Base-by-base conservation (phyloP, 2,329 filamentous ascomycete genomes). In the Pyrenochaeta sp. region DNA sequence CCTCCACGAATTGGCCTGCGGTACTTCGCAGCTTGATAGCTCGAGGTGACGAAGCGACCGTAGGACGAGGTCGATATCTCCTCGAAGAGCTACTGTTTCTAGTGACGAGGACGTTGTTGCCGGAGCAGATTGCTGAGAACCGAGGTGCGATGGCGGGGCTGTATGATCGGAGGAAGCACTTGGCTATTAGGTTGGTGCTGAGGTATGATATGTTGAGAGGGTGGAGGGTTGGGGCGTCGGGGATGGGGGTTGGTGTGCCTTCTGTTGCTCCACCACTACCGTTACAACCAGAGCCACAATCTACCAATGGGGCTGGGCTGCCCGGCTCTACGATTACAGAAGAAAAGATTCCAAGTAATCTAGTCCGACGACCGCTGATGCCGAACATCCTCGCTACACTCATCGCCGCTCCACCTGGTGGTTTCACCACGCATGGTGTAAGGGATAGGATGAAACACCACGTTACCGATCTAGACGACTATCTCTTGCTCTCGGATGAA, bases 391-490 rank as follows among this genome's bases (percentile, higher is more conserved):
- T 66, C 28, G 30, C 72, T 0, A 74, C 71, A 10, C 42, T 75
- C 5, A 66, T 74, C 22, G 62, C 61, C 1, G 65, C 64, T 15
- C 68, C 69, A 2, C 0, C 12, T 0, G 56, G 56, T 0, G 68
- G 66, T 0, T 73, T 53, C 24, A 47, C 37, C 4, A 69, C 66
- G 8, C 53, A 62, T 19, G 65, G 55, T 3, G 58, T 71, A 8
- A 37, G 56, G 10, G 69, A 72, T 27, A 56, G 66, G 22, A 73
- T 75, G 72, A 66, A 63, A 40, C 72, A 75, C 30, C 70, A 73
- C 39, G 52, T 71, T n/a, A 73, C 71, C 1, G 64, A 52, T 0
- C 42, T 75, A 25, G 72, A 75, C 30, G 24, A 37, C 2, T 64
- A 65, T 40, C 45, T 75, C 5, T 7, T 75, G 5, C 44, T 73